Conservation (phyloP, 768 basidiomycete genomes). For the Asterophora parasitica region DNA sequence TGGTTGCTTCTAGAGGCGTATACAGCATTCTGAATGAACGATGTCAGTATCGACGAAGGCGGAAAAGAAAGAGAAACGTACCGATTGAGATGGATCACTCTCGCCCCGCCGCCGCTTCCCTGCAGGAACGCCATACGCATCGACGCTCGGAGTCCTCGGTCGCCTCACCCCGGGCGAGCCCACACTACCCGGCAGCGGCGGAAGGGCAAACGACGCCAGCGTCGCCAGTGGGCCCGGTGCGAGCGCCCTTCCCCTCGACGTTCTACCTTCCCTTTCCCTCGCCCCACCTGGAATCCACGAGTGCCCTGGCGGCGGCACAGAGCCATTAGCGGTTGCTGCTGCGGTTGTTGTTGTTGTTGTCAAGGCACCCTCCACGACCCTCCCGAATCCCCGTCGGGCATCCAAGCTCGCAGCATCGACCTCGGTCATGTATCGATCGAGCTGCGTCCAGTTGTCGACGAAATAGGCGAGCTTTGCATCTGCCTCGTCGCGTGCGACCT, state of each 20-base stretch:
- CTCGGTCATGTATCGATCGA: slow-evolving; percentile 41
- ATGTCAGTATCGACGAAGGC: no score
- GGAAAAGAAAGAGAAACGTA: no score
- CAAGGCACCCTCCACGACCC: no score
- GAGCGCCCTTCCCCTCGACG: neutral
- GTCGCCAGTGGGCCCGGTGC: neutral
- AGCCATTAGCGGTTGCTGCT: slow-evolving; percentile 18
- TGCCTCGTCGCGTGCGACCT: slow-evolving; percentile 51
- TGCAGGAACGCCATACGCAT: slow-evolving; percentile 41
- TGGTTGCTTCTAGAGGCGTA: no score
- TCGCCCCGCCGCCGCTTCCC: slow-evolving; percentile 42
- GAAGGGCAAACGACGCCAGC: slow-evolving; percentile 30
- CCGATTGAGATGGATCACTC: slow-evolving; percentile 6
- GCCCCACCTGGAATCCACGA: no score
- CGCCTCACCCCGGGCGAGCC: slow-evolving; percentile 14
- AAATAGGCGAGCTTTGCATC: slow-evolving; percentile 41
- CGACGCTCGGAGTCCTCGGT: slow-evolving; percentile 33
- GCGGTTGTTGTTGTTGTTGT: no score
- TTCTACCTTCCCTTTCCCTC: no score
- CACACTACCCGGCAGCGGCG: slow-evolving; percentile 34
- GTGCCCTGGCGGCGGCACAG: no score
- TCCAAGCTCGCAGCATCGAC: slow-evolving; percentile 45
- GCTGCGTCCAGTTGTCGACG: slow-evolving; percentile 45
- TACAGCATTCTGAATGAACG: no score
- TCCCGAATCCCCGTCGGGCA: slow-evolving; percentile 41